Evolutionary conservation across 495 filamentous ascomycete genomes (phyloP).

Genomic region (Penicillium atrosanguineum): DNA sequence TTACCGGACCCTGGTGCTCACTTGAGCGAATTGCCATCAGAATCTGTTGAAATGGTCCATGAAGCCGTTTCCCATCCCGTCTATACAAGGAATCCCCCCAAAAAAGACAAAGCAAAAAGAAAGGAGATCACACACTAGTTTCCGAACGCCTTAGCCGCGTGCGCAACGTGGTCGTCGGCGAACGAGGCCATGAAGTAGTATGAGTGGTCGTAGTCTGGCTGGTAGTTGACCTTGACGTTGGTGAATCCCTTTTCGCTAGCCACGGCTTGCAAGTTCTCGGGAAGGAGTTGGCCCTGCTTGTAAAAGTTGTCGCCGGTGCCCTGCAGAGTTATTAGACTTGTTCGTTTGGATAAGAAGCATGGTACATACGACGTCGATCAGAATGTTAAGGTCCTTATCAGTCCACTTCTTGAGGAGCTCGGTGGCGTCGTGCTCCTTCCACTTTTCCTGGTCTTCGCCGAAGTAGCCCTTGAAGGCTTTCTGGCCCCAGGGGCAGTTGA

Average conservation of each 20-base stretch:
- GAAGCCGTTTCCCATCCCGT: background rate
- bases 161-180: conserved; percentile 83
- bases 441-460: conserved; percentile 67
- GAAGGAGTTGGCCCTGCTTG: conserved; percentile 85
- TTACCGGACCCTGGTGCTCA: conserved; percentile 12
- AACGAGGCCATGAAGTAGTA: conserved; percentile 94
- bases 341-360: background rate
- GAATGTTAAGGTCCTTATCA: conserved; percentile 59
- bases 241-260: conserved; percentile 67
- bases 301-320: conserved; percentile 96
- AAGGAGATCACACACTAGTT: conserved; percentile 44
- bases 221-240: conserved; percentile 73
- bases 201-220: conserved; percentile 92
- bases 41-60: conserved; percentile 9
- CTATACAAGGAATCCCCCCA: background rate
- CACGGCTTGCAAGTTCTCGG: conserved; percentile 86
- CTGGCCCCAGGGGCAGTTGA: conserved; percentile 84
- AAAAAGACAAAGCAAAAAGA: conserved; percentile 10
- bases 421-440: conserved; percentile 90
- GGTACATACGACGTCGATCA: conserved; percentile 74
- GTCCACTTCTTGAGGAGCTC: conserved; percentile 78
- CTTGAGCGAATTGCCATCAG: conserved; percentile 24
- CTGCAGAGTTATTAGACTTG: conserved; percentile 25
- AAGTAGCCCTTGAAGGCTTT: conserved; percentile 94
- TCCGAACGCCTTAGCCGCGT: conserved; percentile 79